Evolutionary conservation across 2,329 filamentous ascomycete species (phyloP), one percentile per base, ranked within the genome.

Genomic region (Paecilomyces fulvus): DNA sequence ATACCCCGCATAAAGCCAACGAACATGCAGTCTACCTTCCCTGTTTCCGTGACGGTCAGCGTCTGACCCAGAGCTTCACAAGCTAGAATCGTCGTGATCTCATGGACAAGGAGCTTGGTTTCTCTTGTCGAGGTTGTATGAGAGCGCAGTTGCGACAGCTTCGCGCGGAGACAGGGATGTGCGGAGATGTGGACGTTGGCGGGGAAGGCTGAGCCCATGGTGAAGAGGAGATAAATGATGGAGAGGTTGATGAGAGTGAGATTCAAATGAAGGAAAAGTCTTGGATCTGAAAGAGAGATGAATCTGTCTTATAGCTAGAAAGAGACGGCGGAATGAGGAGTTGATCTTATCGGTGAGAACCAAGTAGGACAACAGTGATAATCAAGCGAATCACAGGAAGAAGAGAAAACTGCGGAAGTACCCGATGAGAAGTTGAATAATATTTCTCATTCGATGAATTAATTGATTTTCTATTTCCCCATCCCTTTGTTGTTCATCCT

Each of bases 141-240:
- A 46, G 89, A 94, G 58, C 92, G 87, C 51, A 97, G 83, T 76
- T 94, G 89, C 64, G 89, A 92, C 66, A 97, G 84, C 79, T 97
- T 97, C 64, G 88, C 90, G 65, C 82, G 80, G 48, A 96, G 80
- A 74, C 90, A 95, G 33, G 92, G 92, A 73, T 97, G 92, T 14
- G 78, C 78, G 43, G 91, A 96, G 70, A 96, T 77, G 75, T 94
- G 90, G 33, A 83, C 77, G 67, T 84, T 85, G 52, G 72, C 60
- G 17, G 81, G 80, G 30, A 82, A 71, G 55, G 67, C 56, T 63
- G 70, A 69, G 53, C 56, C 60, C 57, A 49, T 49, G 48, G 20
- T 14, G 48, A 7, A 48, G 21, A 31, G 31, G 31, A 10, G 37
- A n/a, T 31, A 21, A 50, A 50, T 57, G 30, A 14, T 43, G 43